Base-by-base conservation (phyloP, 306 rosid species). In the Citrullus mucosospermus region DNA sequence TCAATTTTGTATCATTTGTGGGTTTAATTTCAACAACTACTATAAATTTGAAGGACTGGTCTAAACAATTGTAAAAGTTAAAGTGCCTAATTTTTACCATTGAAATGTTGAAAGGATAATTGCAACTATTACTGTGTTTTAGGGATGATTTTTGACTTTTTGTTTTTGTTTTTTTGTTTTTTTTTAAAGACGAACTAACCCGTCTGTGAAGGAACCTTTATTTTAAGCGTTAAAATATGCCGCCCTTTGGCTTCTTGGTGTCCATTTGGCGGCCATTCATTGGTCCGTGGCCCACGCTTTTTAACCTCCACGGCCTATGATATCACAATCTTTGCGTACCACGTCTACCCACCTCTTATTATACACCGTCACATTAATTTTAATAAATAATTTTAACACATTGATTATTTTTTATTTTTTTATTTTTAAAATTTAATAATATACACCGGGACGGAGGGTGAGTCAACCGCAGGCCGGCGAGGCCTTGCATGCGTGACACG, bases 401-500 rank as follows among this genome's bases (percentile, higher is more conserved):
- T 2, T 34, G 3, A 6, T 10, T 58, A 8, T 1, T 6, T 10
- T 58, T 36, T n/a, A 10, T 25, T 62, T 62, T 4, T 34, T 11
- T 15, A 0, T 4, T 51, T 41, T 68, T 38, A 25, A 25, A 25
- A 25, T 25, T 25, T 50, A 25, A 20, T 53, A 51, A 30, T 8
- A 43, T 16, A 32, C 61, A 48, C 28, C 6, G 13, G 44, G 43
- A 51, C 77, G 77, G 78, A 16, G 62, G 46, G 61, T 50, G 62
- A 73, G 78, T 30, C 78, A 53, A 73, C 50, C 44, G 46, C 62
- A 9, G 76, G 78, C 63, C 78, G 78, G 62, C 78, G 59, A 4
- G 66, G 69, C 80, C 81, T 62, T 77, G 83, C 90, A 85, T 85
- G 86, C 43, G 4, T 20, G 71, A 77, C 90, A 85, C 79, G 78